Evolutionary conservation across 176 grass and related monocot genomes (phyloP).

Genomic region (Eleusine indica): DNA sequence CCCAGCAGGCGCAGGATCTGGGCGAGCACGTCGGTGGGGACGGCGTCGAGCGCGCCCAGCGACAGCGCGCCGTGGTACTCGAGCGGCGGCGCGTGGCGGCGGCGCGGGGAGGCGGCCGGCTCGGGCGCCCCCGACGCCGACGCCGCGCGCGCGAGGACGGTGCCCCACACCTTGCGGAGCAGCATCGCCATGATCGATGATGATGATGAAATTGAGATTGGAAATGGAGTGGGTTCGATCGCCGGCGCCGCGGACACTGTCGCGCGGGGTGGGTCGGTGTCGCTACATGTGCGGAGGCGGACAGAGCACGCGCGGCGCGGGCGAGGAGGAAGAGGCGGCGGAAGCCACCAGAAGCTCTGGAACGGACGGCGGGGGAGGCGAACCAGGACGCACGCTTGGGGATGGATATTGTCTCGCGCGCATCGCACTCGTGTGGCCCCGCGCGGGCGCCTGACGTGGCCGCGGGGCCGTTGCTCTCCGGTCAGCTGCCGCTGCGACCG

Average conservation of each 20-base stretch:
- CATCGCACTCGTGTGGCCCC: not conserved
- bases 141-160: constrained; percentile 55
- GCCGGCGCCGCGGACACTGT: not conserved
- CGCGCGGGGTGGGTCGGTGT: not conserved
- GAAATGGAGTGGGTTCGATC: not conserved
- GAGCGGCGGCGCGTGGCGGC: constrained; percentile 1
- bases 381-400: not conserved
- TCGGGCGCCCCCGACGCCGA: not conserved
- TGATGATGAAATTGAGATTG: not conserved
- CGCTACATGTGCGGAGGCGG: constrained; percentile 25
- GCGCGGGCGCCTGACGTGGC: not conserved
- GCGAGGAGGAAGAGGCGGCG: not conserved
- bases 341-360: constrained; percentile 27
- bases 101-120: constrained; percentile 28
- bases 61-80: constrained; percentile 46
- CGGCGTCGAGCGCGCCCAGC: constrained; percentile 63
- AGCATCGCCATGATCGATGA: constrained; percentile 52
- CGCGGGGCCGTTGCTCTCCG: not conserved
- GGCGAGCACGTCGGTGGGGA: constrained; percentile 75
- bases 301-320: not conserved
- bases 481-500: not conserved
- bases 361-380: not conserved
- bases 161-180: constrained; percentile 73
- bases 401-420: not conserved
- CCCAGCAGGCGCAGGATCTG: constrained; percentile 82